Evolutionary conservation across 345 rosid species (phyloP).

Genomic region (Populus pruinosa): DNA sequence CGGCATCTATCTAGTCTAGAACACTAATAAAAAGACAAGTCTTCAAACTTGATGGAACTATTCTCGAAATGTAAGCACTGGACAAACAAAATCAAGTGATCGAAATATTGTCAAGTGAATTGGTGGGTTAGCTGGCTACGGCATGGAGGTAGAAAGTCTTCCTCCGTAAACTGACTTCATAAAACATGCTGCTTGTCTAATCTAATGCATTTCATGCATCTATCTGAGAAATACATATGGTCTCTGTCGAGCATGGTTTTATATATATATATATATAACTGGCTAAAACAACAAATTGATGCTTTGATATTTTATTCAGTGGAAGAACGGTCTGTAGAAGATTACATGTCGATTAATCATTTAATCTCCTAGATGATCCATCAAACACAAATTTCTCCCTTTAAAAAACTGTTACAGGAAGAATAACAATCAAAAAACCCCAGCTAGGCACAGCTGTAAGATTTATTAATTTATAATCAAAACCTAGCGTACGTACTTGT

Average conservation of each 20-base stretch:
- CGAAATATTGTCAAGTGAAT: not conserved
- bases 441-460: not conserved
- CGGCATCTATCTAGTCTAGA: too few species aligned
- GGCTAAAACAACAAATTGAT: not conserved
- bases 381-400: not conserved
- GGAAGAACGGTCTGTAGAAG: not conserved
- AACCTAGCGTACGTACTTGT: not conserved
- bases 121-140: not conserved
- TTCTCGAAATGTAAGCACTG: not conserved
- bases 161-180: not conserved
- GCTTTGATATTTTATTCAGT: not conserved
- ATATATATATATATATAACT: not conserved
- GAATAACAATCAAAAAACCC: not conserved
- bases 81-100: not conserved
- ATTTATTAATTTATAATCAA: not conserved
- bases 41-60: not conserved
- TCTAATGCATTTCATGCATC: not conserved
- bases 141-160: not conserved
- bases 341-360: too few species aligned
- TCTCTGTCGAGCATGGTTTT: not conserved
- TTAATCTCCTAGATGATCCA: not conserved
- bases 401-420: not conserved
- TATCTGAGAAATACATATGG: not conserved
- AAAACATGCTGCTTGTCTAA: not conserved
- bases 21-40: not conserved